phyloP scores from a whole-genome alignment of 805 yeast genomes.

The Candida ulmi region DNA sequence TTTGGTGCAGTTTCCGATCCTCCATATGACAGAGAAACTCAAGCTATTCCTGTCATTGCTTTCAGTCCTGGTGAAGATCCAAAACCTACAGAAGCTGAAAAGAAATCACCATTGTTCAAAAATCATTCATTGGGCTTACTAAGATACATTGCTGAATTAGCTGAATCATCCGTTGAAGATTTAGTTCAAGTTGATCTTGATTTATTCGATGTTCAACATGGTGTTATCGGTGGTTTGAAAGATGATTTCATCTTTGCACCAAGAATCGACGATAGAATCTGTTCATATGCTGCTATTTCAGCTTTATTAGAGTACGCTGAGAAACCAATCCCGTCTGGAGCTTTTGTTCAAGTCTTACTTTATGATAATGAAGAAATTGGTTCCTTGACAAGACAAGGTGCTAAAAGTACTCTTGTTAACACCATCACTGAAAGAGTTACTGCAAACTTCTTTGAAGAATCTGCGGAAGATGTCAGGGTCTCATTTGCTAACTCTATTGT shows the following conservation, averaged over 20 bases:
- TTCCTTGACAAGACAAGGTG: slow-evolving; percentile 75
- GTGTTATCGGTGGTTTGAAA: slow-evolving; percentile 70
- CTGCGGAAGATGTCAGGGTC: slow-evolving; percentile 27
- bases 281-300: slow-evolving; percentile 66
- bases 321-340: slow-evolving; percentile 27
- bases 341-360: slow-evolving; percentile 56
- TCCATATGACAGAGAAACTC: slow-evolving; percentile 73
- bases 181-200: slow-evolving; percentile 71
- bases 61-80: slow-evolving; percentile 33
- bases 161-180: slow-evolving; percentile 54
- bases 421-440: slow-evolving; percentile 53
- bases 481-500: slow-evolving; percentile 72
- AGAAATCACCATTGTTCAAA: slow-evolving; percentile 58
- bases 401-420: slow-evolving; percentile 71
- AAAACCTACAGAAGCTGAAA: slow-evolving; percentile 55
- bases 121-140: slow-evolving; percentile 64
- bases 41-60: slow-evolving; percentile 75
- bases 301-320: slow-evolving; percentile 48
- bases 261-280: slow-evolving; percentile 78
- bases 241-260: slow-evolving; percentile 78
- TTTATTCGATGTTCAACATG: slow-evolving; percentile 76
- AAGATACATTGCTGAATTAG: slow-evolving; percentile 60
- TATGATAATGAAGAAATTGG: slow-evolving; percentile 86
- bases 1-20: slow-evolving; percentile 66
- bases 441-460: slow-evolving; percentile 15